These are phyloP conservation scores for Aegilops umbellulata DNA, from an alignment of 176 grass and related monocot species.

Conservation along the genomic window DNA sequence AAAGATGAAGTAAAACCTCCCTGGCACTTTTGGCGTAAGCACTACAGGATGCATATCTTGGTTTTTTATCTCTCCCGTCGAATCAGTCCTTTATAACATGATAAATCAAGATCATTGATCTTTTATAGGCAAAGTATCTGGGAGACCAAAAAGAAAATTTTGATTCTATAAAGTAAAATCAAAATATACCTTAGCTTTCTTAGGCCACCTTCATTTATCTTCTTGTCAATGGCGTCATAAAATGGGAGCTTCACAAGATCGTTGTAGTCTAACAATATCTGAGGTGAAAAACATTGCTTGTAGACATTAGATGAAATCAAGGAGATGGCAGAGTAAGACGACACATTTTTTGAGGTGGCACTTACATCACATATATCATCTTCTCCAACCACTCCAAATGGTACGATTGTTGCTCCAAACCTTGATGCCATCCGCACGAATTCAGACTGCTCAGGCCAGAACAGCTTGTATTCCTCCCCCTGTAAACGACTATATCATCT, in stretches of 20 bases:
- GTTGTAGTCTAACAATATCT: slow-evolving; percentile 86
- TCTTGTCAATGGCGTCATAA: slow-evolving; percentile 67
- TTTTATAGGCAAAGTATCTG: neutral
- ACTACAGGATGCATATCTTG: slow-evolving; percentile 61
- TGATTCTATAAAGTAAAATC: neutral
- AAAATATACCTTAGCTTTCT: slow-evolving; percentile 52
- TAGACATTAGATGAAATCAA: neutral
- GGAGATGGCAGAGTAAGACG: neutral
- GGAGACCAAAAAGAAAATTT: neutral
- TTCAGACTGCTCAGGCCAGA: slow-evolving; percentile 87
- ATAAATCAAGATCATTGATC: neutral
- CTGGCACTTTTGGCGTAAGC: slow-evolving; percentile 65
- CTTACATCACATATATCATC: slow-evolving; percentile 88
- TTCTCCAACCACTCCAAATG: slow-evolving; percentile 87
- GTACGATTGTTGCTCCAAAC: slow-evolving; percentile 90
- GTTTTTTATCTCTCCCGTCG: slow-evolving; percentile 59
- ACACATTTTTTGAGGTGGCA: neutral
- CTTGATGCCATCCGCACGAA: slow-evolving; percentile 93
- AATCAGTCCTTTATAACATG: slow-evolving; percentile 47
- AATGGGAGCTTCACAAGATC: slow-evolving; percentile 83
- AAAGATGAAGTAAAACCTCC: slow-evolving; percentile 80
- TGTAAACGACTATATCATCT: slow-evolving; percentile 31
- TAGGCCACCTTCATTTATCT: slow-evolving; percentile 49
- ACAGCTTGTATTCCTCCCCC: slow-evolving; percentile 87
- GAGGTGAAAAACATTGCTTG: neutral